Evolutionary conservation across 768 basidiomycete species (phyloP).

Genomic region (Podaxis sp.): DNA sequence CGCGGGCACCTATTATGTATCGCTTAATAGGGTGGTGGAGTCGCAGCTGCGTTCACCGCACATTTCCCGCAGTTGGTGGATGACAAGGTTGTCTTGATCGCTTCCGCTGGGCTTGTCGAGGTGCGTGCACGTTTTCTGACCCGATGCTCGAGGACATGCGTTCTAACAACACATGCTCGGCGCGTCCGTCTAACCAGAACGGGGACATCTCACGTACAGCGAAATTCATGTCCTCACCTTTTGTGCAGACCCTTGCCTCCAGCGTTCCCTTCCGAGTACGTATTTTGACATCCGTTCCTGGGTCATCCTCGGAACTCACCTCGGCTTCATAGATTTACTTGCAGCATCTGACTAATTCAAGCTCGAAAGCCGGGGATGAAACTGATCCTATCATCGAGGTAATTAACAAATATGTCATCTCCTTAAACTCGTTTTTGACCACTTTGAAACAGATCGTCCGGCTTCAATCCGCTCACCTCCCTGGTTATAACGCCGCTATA

Average conservation of each 20-base stretch:
- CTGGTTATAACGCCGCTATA: slow-evolving; percentile 73
- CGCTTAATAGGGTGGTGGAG: slow-evolving; percentile 60
- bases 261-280: slow-evolving; percentile 60
- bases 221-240: slow-evolving; percentile 75
- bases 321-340: slow-evolving; percentile 42
- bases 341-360: slow-evolving; percentile 43
- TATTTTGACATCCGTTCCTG: slow-evolving; percentile 11
- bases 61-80: slow-evolving; percentile 73
- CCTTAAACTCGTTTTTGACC: background rate
- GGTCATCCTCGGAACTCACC: background rate
- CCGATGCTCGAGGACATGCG: background rate
- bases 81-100: slow-evolving; percentile 62
- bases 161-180: background rate
- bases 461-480: slow-evolving; percentile 74
- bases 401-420: background rate
- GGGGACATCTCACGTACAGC: slow-evolving; percentile 69
- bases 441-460: slow-evolving; percentile 54
- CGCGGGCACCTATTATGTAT: slow-evolving; percentile 1
- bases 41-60: slow-evolving; percentile 68
- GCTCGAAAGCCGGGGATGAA: slow-evolving; percentile 17
- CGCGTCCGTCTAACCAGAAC: slow-evolving; percentile 34
- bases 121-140: slow-evolving; percentile 27
- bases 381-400: slow-evolving; percentile 43
- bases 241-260: slow-evolving; percentile 66
- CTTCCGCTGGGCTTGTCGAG: slow-evolving; percentile 70